Evolutionary conservation across 129 eudicot genomes (phyloP).

Genomic region (Helichrysum umbraculigerum): DNA sequence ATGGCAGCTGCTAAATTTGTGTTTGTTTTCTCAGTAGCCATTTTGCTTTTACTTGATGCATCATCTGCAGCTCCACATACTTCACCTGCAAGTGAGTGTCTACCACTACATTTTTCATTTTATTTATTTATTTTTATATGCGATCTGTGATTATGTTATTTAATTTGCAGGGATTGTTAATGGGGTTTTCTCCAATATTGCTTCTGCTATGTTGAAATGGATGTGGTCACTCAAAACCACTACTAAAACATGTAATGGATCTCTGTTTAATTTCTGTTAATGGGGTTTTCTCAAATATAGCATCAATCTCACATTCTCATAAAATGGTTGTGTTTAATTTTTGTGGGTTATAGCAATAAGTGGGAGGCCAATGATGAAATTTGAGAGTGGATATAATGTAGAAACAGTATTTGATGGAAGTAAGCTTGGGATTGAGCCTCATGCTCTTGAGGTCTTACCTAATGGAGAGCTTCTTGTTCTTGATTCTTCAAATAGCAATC

Average conservation of each 20-base stretch:
- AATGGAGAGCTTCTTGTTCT: slow-evolving; percentile 89
- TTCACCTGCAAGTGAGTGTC: slow-evolving; percentile 80
- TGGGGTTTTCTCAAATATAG: too few relatives aligned
- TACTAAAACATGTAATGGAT: slow-evolving; percentile 71
- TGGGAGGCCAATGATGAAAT: slow-evolving; percentile 93
- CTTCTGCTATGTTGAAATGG: slow-evolving; percentile 78
- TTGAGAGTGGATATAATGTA: slow-evolving; percentile 87
- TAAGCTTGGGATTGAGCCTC: slow-evolving; percentile 98
- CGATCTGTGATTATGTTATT: slow-evolving; percentile 18
- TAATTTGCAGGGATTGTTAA: slow-evolving; percentile 68
- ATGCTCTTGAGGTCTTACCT: slow-evolving; percentile 69
- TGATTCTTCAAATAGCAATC: slow-evolving; percentile 91
- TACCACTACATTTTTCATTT: slow-evolving; percentile 12
- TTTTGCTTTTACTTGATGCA: slow-evolving; percentile 48
- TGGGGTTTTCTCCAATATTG: slow-evolving; percentile 75
- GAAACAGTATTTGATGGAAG: slow-evolving; percentile 99
- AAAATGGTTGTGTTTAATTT: neutral
- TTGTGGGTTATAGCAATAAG: slow-evolving; percentile 53
- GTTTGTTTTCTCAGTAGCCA: slow-evolving; percentile 36
- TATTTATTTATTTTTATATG: neutral
- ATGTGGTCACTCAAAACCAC: slow-evolving; percentile 66
- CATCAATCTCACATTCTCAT: neutral
- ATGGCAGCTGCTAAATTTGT: slow-evolving; percentile 37
- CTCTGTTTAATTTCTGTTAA: too few relatives aligned
- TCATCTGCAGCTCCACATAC: slow-evolving; percentile 63